Evolutionary conservation across 805 yeast species (phyloP).

Genomic region (Candida endomychidarum): DNA sequence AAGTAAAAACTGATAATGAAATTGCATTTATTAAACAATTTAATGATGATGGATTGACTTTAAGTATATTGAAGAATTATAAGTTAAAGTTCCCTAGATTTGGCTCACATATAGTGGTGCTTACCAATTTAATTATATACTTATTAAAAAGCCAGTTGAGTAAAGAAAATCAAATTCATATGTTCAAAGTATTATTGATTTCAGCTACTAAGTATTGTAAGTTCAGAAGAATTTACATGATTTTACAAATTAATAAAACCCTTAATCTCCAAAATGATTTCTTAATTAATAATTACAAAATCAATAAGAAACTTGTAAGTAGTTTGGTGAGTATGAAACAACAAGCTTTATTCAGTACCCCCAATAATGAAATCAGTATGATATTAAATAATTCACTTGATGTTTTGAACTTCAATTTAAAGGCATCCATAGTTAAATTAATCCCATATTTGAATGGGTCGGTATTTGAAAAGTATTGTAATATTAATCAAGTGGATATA

Average conservation of each 20-base stretch:
- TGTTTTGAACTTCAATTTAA: slow-evolving; percentile 29
- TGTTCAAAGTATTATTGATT: slow-evolving; percentile 33
- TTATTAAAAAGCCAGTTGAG: slow-evolving; percentile 20
- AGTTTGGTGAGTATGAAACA: slow-evolving; percentile 34
- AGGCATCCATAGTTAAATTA: slow-evolving; percentile 26
- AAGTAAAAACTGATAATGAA: slow-evolving; percentile 13
- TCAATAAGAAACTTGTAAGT: slow-evolving; percentile 36
- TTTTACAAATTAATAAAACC: slow-evolving; percentile 25
- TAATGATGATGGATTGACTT: slow-evolving; percentile 25
- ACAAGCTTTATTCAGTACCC: slow-evolving; percentile 24
- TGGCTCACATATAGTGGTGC: slow-evolving; percentile 16
- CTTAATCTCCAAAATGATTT: slow-evolving; percentile 28
- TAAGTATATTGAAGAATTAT: slow-evolving; percentile 11
- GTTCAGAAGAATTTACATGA: slow-evolving; percentile 21
- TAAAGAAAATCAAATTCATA: slow-evolving; percentile 17
- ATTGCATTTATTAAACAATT: slow-evolving; percentile 9
- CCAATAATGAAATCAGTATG: slow-evolving; percentile 14
- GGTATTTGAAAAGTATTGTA: slow-evolving; percentile 39
- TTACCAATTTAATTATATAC: slow-evolving; percentile 28
- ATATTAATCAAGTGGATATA: slow-evolving; percentile 34
- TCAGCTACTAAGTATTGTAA: slow-evolving; percentile 29
- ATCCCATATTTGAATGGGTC: slow-evolving; percentile 38
- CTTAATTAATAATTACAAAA: slow-evolving; percentile 31
- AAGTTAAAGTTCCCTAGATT: slow-evolving; percentile 12
- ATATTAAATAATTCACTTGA: slow-evolving; percentile 27